Base-by-base conservation (phyloP, 345 rosid species). In the Brassica rapa region DNA sequence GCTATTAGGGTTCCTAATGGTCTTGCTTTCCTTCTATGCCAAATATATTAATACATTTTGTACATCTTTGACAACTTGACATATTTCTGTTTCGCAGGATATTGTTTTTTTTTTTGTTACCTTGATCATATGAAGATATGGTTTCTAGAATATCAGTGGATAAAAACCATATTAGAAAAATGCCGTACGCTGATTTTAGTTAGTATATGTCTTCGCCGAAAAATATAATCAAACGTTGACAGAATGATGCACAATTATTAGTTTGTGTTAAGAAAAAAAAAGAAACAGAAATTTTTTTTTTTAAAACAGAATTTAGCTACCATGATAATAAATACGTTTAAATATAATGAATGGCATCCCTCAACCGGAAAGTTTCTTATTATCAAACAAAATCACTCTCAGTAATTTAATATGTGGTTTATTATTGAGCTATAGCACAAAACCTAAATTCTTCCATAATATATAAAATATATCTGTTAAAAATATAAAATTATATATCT, bases 81-180 rank as follows among this genome's bases (percentile, higher is more conserved):
- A 70, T 35, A 70, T 77, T 70, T 35, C 56, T 55, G 10, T 37
- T 64, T 53, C 64, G 5, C 41, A 77, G 55, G 61, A 71, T 77
- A 71, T 56, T 71, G 76, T 77, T 72, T n/a, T 71, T 71, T 68
- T 78, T 71, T 68, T 78, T 55, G 23, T 51, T 25, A 70, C 33
- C 8, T 70, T 62, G 46, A 43, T 61, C 37, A 49, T 49, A 69
- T 12, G 15, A 46, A 46, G 55, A n/a, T 57, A 61, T 35, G 57
- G 65, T 63, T 77, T 70, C 43, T 70, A 70, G 65, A 70, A 77
- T 70, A 23, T 9, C 16, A n/a, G 41, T 62, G 15, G 30, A 69
- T 23, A 8, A 15, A 14, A 15, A 37, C 49, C 68, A 64, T 32
- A 64, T 32, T 15, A 64, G 15, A 46, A 43, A n/a, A 7, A 46